Base-by-base conservation (phyloP, 768 basidiomycete genomes). In the Chiua virens region DNA sequence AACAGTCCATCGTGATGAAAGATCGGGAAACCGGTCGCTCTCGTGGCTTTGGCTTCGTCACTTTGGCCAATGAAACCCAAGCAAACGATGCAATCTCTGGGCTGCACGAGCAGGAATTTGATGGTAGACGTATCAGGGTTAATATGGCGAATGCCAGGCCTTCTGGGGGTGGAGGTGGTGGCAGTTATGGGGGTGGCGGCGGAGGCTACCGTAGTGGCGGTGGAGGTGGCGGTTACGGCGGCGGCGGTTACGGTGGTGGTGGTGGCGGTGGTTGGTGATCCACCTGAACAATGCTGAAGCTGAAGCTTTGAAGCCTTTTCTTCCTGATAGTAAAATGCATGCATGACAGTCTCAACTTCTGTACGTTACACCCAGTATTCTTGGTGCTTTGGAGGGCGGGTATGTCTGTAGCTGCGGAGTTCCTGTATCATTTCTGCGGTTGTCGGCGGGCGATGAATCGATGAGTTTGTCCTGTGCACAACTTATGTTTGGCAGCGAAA, bases 1-100 rank as follows among this genome's bases (percentile, higher is more conserved):
- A 49, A 52, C 47, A 69, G 67, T 63, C 60, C 54, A 66, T 70
- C 50, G 69, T 70, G 49, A 71, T 72, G 69, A 67, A 71, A 63
- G 80, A 82, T 67, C 76, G 79, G 51, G 81, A 81, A 56, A 81
- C 80, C 43, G 78, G 78, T 50, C 77, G 80, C 55, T 79, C 78
- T 49, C 73, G 81, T 59, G 80, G 80, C 55, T 81, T 81, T 67
- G 80, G 79, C 50, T 81, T 81, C 57, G 80, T 81, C 56, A 78
- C 74, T 37, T 74, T 65, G 37, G 18, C n/a, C 41, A 40, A 42
- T 50, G 3, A 27, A 3, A 38, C 41, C 0, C 71, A 79, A 58
- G 80, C 80, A 49, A 52, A 80, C 2, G 64, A 67, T 50, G 79
- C 80, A 34, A 79, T 82, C 61, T 9, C 22, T 7, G 63, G 45